A percentile compares a stretch with the other conserved stretches of the same genome.
Evolutionary conservation across 2,329 filamentous ascomycete species (phyloP).

Genomic region (Mariannaea elegans): DNA sequence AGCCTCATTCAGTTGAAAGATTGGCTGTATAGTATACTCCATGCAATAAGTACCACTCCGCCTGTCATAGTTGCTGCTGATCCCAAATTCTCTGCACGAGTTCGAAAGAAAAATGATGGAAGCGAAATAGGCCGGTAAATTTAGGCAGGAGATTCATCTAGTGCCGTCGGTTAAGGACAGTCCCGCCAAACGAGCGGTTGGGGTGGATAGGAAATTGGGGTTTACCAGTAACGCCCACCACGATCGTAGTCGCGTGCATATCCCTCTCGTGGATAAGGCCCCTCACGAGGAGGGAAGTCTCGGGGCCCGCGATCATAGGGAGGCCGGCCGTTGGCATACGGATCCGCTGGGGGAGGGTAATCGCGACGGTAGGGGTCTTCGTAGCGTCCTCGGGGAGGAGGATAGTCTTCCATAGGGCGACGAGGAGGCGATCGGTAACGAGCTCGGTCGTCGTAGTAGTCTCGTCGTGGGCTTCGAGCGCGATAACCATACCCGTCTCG

Average conservation of each 20-base stretch:
- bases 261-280: constrained; percentile 51
- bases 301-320: constrained; percentile 66
- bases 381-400: constrained; percentile 72
- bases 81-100: constrained; percentile 30
- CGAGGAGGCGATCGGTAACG: constrained; percentile 84
- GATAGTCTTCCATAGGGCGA: constrained; percentile 81
- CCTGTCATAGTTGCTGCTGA: constrained; percentile 23
- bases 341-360: constrained; percentile 71
- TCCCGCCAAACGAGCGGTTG: constrained; percentile 41
- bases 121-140: constrained; percentile 25
- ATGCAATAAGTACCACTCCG: constrained; percentile 31
- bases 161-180: constrained; percentile 47
- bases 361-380: constrained; percentile 81
- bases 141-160: constrained; percentile 43
- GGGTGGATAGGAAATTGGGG: constrained; percentile 38
- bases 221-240: constrained; percentile 61
- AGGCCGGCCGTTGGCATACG: constrained; percentile 65
- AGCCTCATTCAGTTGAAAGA: constrained; percentile 25
- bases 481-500: constrained; percentile 80
- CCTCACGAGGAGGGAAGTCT: constrained; percentile 58
- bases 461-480: constrained; percentile 84
- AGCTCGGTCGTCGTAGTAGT: constrained; percentile 88
- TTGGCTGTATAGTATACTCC: constrained; percentile 31
- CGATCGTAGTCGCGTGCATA: constrained; percentile 61
- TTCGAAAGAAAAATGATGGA: constrained; percentile 23